These are phyloP conservation scores for Aulographum hederae DNA, from an alignment of 2,329 filamentous ascomycete species.

Conservation along the genomic window DNA sequence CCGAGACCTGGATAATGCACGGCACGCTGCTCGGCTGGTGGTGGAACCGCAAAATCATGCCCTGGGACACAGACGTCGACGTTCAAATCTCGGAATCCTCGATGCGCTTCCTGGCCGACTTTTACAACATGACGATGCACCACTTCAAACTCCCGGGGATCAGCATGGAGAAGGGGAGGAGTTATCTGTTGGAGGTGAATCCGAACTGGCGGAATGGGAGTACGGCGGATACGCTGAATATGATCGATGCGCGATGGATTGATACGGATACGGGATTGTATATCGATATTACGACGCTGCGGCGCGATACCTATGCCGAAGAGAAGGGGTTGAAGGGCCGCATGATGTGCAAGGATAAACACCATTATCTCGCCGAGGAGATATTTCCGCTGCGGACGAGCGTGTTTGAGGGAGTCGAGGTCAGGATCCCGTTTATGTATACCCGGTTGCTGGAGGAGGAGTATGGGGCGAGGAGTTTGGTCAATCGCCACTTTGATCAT, in stretches of 20 bases:
- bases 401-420: conserved; percentile 33
- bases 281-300: conserved; percentile 41
- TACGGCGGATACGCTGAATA: conserved; percentile 29
- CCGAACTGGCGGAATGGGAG: conserved; percentile 31
- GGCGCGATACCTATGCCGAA: conserved; percentile 24
- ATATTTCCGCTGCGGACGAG: conserved; percentile 39
- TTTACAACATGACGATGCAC: conserved; percentile 45
- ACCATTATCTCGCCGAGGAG: conserved; percentile 32
- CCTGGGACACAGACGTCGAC: conserved; percentile 44
- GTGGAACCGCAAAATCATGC: conserved; percentile 43
- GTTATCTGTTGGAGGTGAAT: conserved; percentile 40
- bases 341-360: conserved; percentile 39
- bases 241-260: conserved; percentile 44
- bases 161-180: conserved; percentile 5
- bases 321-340: conserved; percentile 19
- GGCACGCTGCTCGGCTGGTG: conserved; percentile 43
- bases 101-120: conserved; percentile 35
- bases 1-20: conserved; percentile 46
- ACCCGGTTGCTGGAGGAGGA: conserved; percentile 33
- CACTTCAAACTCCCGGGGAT: conserved; percentile 20
- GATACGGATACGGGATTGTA: conserved; percentile 40
- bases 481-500: too few species aligned
- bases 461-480: conserved; percentile 34
- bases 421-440: conserved; percentile 39
- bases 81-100: conserved; percentile 37